Evolutionary conservation across 768 basidiomycete species (phyloP), one percentile per base, ranked within the genome.

Genomic region (Mrakia frigida): DNA sequence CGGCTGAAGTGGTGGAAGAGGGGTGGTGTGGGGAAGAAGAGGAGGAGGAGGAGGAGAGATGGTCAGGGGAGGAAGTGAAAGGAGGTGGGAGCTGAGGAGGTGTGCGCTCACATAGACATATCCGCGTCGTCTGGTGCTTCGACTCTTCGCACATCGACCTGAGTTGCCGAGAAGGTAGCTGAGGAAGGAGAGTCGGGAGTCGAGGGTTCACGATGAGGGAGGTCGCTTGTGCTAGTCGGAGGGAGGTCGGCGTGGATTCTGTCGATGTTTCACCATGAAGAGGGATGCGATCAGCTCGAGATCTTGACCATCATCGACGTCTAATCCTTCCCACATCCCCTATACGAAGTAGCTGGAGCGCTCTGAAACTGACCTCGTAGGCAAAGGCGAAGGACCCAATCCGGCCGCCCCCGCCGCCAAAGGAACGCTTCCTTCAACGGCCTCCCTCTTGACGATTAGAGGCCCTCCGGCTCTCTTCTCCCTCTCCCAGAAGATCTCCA

Each of bases 161-260:
- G 65, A 5, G 35, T 25, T 21, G 39, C 37, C 6, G 37, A 41
- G 65, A 68, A 68, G 35, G 33, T 10, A 21, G 35, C 23, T n/a
- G 65, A 68, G 39, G 65, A 68, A 23, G 65, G 35, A 16, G 65
- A 68, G 65, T 35, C 65, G 65, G 39, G 65, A 21, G 65, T 23
- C 39, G 35, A 9, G 25, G 39, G 65, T n/a, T 68, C 65, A 6
- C 25, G 18, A n/a, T 68, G 65, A 35, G 65, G 65, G 37, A 68
- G 65, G 39, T 68, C 65, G 35, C 35, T 68, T 23, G 65, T 68
- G 25, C 35, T 39, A 2, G 65, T 68, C 33, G 65, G 65, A 68
- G 65, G 65, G 21, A 68, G 65, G 37, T 68, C 65, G 37, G 65
- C 65, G 65, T 68, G 65, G 65, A 68, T 68, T 25, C 65, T 68